phyloP scores from a whole-genome alignment of 306 rosid species.

The Potentilla sterilis region DNA sequence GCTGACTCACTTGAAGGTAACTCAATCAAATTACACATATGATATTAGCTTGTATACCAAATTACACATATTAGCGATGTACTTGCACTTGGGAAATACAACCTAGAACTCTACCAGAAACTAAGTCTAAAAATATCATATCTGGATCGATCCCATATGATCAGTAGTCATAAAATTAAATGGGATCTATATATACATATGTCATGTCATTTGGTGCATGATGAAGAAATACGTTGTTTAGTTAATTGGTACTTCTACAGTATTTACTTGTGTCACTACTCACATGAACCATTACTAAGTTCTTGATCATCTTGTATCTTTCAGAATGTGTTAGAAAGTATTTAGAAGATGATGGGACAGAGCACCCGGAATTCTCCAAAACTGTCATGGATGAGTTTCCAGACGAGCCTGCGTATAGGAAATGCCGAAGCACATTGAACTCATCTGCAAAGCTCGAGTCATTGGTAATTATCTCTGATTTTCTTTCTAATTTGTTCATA shows the following conservation, averaged over 20 bases:
- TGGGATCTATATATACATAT: neutral
- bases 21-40: neutral
- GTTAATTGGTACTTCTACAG: neutral
- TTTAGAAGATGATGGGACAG: slow-evolving; percentile 48
- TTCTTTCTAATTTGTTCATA: neutral
- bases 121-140: no score
- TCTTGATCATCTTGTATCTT: neutral
- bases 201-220: neutral
- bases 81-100: neutral
- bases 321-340: slow-evolving; percentile 67
- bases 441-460: slow-evolving; percentile 59
- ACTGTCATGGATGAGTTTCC: slow-evolving; percentile 58
- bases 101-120: neutral
- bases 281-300: neutral
- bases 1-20: slow-evolving; percentile 73
- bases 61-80: neutral
- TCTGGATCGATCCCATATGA: no score
- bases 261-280: neutral
- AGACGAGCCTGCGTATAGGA: slow-evolving; percentile 59
- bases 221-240: neutral
- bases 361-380: slow-evolving; percentile 36
- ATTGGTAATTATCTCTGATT: slow-evolving; percentile 40
- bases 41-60: neutral
- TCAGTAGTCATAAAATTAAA: no score
- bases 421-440: slow-evolving; percentile 55